Evolutionary conservation across 2,329 filamentous ascomycete genomes (phyloP), one percentile per base, ranked within the genome.

Genomic region (Colletotrichum cordylinicola): DNA sequence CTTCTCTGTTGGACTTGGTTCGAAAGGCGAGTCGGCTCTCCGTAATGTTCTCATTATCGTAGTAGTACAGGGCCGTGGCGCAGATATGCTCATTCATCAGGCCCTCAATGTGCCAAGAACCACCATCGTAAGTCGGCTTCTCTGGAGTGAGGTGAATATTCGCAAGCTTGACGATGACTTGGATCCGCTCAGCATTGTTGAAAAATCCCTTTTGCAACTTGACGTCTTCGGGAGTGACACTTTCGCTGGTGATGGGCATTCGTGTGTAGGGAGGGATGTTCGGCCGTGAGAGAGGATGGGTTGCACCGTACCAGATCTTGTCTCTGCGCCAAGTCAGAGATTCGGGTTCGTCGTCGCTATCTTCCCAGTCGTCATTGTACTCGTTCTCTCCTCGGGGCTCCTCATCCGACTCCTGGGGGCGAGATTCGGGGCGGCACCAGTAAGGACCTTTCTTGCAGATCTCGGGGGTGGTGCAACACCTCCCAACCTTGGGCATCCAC

Each of bases 101-200:
- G 21, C 90, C 90, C 77, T 92, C 90, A 3, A 90, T 79, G 77
- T 92, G 90, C 88, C 90, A 92, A 2, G 82, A 83, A 1, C 90
- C 90, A 18, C 89, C 89, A 0, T 83, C 81, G 77, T 91, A 93
- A 0, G 80, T 79, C 0, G 92, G 90, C 3, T 90, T 87, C 21
- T 90, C 89, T 0, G 92, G 92, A 0, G 88, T 91, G 1, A 94
- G 85, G 33, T 92, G 87, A 60, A 94, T 90, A 64, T 89, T 91
- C 16, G 90, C 87, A 13, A 94, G 83, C 81, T 93, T 93, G 69
- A 93, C 88, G 70, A 94, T 91, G 55, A 94, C 85, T 75, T 94
- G 93, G 0, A 94, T 82, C 4, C 82, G 83, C 12, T 80, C 72
- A 4, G 77, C 74, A 29, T 78, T 79, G 6, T 80, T 48, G 64